These are phyloP conservation scores for Hordeum vulgare DNA, from an alignment of 176 grass and related monocot genomes.

Conservation along the genomic window DNA sequence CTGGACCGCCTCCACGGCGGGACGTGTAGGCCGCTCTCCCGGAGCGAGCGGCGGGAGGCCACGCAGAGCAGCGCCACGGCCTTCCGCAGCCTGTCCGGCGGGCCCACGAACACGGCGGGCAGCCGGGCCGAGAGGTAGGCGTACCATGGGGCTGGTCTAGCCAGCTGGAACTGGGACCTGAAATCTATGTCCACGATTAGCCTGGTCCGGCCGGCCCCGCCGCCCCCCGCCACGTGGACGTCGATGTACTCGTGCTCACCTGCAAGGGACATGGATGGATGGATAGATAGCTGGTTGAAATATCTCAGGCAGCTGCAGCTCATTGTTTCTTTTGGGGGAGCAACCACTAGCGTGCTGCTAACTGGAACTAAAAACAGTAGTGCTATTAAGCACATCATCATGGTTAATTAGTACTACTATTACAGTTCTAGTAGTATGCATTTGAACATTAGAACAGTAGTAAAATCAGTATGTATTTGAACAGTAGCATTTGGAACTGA, in stretches of 20 bases:
- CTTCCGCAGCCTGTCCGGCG: slow-evolving; percentile 37
- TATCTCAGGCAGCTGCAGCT: neutral
- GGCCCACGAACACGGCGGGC: slow-evolving; percentile 49
- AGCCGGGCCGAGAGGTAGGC: slow-evolving; percentile 35
- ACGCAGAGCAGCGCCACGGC: slow-evolving; percentile 56
- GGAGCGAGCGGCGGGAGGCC: slow-evolving; percentile 51
- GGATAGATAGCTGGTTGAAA: neutral
- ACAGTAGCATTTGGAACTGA: no score
- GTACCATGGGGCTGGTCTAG: slow-evolving; percentile 52
- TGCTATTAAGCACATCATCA: neutral
- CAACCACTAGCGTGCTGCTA: neutral
- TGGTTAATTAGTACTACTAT: neutral
- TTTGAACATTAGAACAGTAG: no score
- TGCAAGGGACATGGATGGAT: slow-evolving; percentile 11
- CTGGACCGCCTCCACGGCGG: slow-evolving; percentile 62
- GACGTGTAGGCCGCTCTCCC: slow-evolving; percentile 66
- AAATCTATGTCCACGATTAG: slow-evolving; percentile 69
- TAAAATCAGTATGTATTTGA: no score
- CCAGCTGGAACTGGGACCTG: slow-evolving; percentile 62
- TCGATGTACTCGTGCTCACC: slow-evolving; percentile 71
- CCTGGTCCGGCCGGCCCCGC: slow-evolving; percentile 1
- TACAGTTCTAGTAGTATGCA: neutral
- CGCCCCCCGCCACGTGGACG: slow-evolving; percentile 20
- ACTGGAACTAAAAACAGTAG: no score
- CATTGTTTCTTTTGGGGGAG: neutral